Conservation (phyloP, 371 early-diverging fungal genomes). For the Mucor piriformis region DNA sequence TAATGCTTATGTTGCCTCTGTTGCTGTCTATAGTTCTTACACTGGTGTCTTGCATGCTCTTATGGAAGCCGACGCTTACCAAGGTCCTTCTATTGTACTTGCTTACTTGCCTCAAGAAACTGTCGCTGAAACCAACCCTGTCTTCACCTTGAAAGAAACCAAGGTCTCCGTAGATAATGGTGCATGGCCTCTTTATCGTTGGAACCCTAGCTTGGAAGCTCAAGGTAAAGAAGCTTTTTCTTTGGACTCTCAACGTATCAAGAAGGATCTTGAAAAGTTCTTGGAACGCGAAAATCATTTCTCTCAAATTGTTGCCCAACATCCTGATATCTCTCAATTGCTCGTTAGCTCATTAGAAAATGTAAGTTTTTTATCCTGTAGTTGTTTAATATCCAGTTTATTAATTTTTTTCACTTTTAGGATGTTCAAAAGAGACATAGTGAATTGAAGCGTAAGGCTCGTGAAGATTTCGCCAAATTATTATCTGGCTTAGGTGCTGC, state of each 20-base stretch:
- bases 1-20: slow-evolving; percentile 85
- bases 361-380: slow-evolving; percentile 25
- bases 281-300: slow-evolving; percentile 84
- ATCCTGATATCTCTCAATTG: slow-evolving; percentile 63
- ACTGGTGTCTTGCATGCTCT: slow-evolving; percentile 86
- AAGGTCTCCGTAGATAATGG: slow-evolving; percentile 90
- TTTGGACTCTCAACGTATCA: slow-evolving; percentile 86
- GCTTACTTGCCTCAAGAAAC: slow-evolving; percentile 78
- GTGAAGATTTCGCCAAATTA: slow-evolving; percentile 71
- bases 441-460: slow-evolving; percentile 53
- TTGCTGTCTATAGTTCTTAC: slow-evolving; percentile 84
- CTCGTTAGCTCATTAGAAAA: slow-evolving; percentile 56
- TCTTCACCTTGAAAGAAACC: slow-evolving; percentile 82
- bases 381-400: neutral
- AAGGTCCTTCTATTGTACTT: slow-evolving; percentile 89
- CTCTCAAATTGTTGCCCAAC: slow-evolving; percentile 66
- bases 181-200: slow-evolving; percentile 93
- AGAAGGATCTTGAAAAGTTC: slow-evolving; percentile 79
- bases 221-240: slow-evolving; percentile 71
- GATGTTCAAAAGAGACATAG: slow-evolving; percentile 57
- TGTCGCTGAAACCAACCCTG: slow-evolving; percentile 37
- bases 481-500: slow-evolving; percentile 68
- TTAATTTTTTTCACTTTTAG: slow-evolving; percentile 21
- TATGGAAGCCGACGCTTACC: slow-evolving; percentile 86
- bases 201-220: slow-evolving; percentile 74